phyloP scores from a whole-genome alignment of 441 rosid species.

The Syzygium malaccense region DNA sequence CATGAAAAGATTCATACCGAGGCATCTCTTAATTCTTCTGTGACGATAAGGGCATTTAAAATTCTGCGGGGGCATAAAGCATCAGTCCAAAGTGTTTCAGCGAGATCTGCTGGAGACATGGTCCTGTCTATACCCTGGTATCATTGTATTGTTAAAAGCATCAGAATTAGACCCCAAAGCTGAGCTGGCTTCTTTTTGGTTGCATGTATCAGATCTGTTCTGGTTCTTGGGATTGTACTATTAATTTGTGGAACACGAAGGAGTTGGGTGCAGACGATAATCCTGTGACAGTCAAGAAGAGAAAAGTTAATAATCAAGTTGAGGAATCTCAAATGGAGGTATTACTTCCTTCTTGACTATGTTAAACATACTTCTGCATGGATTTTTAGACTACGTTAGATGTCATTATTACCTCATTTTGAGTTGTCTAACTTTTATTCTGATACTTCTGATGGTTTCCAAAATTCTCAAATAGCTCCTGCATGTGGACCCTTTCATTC shows the following conservation, averaged over 20 bases:
- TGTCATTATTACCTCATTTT: background rate
- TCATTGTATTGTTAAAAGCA: background rate
- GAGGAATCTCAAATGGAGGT: constrained; percentile 78
- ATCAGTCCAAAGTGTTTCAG: constrained; percentile 78
- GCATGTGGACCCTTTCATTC: background rate
- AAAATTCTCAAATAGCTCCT: background rate
- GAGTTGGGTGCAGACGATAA: constrained; percentile 41
- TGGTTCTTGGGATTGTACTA: constrained; percentile 87
- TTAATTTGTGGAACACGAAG: constrained; percentile 73
- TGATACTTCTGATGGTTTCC: background rate
- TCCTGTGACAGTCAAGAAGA: constrained; percentile 65
- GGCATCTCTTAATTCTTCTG: constrained; percentile 29
- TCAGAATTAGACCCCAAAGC: background rate
- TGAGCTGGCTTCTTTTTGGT: background rate
- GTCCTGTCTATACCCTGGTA: constrained; percentile 22
- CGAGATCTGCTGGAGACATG: constrained; percentile 64
- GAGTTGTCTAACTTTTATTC: background rate
- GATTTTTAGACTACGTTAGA: background rate
- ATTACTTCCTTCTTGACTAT: background rate
- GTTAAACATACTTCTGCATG: background rate
- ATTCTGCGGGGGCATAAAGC: constrained; percentile 82
- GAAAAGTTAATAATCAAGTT: constrained; percentile 60
- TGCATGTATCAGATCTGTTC: constrained; percentile 60
- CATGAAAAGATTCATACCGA: constrained; percentile 50
- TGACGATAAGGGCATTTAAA: constrained; percentile 62